A percentile compares a stretch with the other conserved stretches of the same genome.
These are phyloP conservation scores for Nicotiana paniculata DNA, from an alignment of 257 asterid genomes.

Conservation along the genomic window DNA sequence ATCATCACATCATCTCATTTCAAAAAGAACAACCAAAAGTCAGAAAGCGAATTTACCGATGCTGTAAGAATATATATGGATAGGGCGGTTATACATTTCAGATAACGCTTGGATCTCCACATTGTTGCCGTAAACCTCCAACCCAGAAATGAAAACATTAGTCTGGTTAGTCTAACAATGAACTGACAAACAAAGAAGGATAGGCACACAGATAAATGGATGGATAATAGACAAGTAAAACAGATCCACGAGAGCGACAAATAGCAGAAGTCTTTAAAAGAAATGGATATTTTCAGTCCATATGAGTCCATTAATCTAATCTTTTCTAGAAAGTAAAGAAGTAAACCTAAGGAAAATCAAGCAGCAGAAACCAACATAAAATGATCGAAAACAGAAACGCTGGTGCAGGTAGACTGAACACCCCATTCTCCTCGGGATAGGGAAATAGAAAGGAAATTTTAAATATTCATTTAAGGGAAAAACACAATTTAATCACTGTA, in stretches of 20 bases:
- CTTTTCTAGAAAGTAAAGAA: background rate
- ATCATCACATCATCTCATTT: background rate
- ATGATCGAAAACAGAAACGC: background rate
- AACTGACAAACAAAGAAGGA: background rate
- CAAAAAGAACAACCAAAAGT: background rate
- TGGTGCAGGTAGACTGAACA: background rate
- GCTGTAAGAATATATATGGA: conserved; percentile 91
- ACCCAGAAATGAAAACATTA: background rate
- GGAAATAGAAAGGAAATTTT: background rate
- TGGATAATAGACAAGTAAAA: background rate
- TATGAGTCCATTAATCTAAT: background rate
- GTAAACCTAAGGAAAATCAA: background rate
- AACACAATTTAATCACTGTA: background rate
- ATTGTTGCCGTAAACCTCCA: conserved; percentile 91
- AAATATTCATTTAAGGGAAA: background rate
- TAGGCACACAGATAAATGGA: background rate
- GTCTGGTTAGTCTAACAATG: background rate
- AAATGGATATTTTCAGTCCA: background rate
- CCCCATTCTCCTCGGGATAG: background rate
- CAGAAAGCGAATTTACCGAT: conserved; percentile 47
- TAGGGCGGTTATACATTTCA: conserved; percentile 97
- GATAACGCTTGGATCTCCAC: conserved; percentile 90
- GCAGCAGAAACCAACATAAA: background rate
- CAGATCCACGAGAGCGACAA: background rate
- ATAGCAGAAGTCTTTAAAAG: background rate